A percentile compares a stretch with the other conserved stretches of the same genome.
Conservation (phyloP, 345 rosid genomes). For the Eucalyptus camaldulensis region DNA sequence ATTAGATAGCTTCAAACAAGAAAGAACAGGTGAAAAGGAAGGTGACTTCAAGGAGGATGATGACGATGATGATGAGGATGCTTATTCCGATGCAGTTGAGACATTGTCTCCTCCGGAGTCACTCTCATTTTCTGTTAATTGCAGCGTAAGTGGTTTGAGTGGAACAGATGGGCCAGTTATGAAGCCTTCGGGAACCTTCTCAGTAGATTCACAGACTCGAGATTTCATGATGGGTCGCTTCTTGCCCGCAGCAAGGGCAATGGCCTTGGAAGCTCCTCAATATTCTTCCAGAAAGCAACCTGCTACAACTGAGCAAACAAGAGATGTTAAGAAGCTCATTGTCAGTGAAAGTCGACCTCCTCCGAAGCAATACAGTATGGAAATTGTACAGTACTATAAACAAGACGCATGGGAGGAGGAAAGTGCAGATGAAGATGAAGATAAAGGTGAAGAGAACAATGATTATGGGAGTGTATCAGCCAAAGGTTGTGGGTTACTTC, state of each 20-base stretch:
- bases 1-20: conserved; percentile 1
- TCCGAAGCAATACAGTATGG: conserved; percentile 5
- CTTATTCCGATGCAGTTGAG: conserved; percentile 69
- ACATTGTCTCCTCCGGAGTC: conserved; percentile 41
- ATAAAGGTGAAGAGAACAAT: conserved; percentile 22
- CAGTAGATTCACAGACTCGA: conserved; percentile 38
- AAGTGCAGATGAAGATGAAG: conserved; percentile 37
- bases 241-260: conserved; percentile 95
- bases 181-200: conserved; percentile 35
- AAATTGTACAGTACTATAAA: conserved; percentile 1
- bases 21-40: conserved; percentile 1
- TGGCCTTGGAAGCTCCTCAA: conserved; percentile 63
- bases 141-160: conserved; percentile 48
- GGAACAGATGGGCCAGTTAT: conserved; percentile 23
- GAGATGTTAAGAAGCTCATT: conserved; percentile 19
- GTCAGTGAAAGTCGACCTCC: conserved; percentile 13
- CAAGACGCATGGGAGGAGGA: conserved; percentile 19
- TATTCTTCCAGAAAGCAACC: conserved; percentile 50
- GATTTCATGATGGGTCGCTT: conserved; percentile 92
- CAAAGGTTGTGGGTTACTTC: conserved; percentile 71
- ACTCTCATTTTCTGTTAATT: conserved; percentile 37
- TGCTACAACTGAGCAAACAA: conserved; percentile 30
- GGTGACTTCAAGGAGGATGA: conserved; percentile 10
- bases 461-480: conserved; percentile 23
- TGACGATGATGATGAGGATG: conserved; percentile 20